A percentile compares a stretch with the other conserved stretches of the same genome.
Evolutionary conservation across 2,329 filamentous ascomycete genomes (phyloP).

Genomic region (Monosporascus sp.): DNA sequence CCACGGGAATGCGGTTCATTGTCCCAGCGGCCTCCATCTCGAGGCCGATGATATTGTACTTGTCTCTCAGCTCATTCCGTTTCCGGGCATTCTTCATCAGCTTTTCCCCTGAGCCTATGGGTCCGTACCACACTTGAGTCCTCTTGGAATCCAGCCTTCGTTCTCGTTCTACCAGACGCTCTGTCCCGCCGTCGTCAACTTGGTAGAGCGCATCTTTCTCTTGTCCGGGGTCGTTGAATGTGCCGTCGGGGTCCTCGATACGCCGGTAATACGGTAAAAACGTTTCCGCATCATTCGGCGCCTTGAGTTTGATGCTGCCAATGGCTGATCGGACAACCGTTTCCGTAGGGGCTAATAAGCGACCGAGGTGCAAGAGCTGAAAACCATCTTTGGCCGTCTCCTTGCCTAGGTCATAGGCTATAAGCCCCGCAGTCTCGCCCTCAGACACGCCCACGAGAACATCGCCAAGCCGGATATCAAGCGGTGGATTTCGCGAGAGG

Average conservation of each 20-base stretch:
- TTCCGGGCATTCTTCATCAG: conserved; percentile 21
- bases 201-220: conserved; percentile 20
- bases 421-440: conserved; percentile 18
- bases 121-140: conserved; percentile 28
- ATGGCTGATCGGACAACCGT: conserved; percentile 29
- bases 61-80: conserved; percentile 21
- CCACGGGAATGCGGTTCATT: conserved; percentile 27
- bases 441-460: conserved; percentile 26
- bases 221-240: conserved; percentile 27
- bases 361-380: conserved; percentile 18
- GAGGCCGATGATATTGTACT: conserved; percentile 24
- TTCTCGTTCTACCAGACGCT: conserved; percentile 7
- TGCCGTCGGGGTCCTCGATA: conserved; percentile 18
- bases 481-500: conserved; percentile 14
- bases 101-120: conserved; percentile 29
- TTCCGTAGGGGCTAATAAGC: conserved; percentile 22
- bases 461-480: conserved; percentile 34
- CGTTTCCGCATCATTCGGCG: conserved; percentile 12
- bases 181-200: conserved; percentile 1
- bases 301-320: conserved; percentile 23
- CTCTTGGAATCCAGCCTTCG: conserved; percentile 14
- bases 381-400: conserved; percentile 22
- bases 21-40: conserved; percentile 30
- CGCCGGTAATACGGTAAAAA: conserved; percentile 18
- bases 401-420: conserved; percentile 31